Percentiles rank a stretch among this genome's conserved stretches.
phyloP scores from a whole-genome alignment of 257 asterid genomes.

The Ilex aquifolium region DNA sequence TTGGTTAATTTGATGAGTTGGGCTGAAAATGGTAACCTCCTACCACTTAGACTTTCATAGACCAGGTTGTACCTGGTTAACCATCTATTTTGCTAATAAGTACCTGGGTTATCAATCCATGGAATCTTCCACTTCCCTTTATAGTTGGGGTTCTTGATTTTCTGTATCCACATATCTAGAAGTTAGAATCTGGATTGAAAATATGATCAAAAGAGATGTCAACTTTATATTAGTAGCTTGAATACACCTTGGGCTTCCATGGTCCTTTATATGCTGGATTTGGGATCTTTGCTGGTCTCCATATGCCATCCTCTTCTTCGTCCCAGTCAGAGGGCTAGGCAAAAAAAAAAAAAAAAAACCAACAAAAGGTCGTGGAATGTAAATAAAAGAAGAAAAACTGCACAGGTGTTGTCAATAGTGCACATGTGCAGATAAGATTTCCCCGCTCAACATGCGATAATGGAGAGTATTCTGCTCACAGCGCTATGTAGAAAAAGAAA shows the following conservation, averaged over 20 bases:
- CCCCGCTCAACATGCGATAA: too few relatives aligned
- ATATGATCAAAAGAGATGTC: too few relatives aligned
- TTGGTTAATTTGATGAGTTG: too few relatives aligned
- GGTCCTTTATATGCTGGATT: constrained; percentile 27
- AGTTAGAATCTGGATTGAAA: background rate
- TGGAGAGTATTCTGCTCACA: too few relatives aligned
- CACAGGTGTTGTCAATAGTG: too few relatives aligned
- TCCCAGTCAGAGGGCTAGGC: constrained; percentile 25
- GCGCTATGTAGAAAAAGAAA: too few relatives aligned
- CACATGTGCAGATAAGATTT: too few relatives aligned
- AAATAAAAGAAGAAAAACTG: too few relatives aligned
- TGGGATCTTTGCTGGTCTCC: constrained; percentile 23
- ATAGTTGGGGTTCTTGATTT: constrained; percentile 27
- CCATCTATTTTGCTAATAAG: too few relatives aligned
- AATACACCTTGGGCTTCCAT: constrained; percentile 21
- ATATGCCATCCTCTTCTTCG: constrained; percentile 26
- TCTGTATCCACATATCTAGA: constrained; percentile 1
- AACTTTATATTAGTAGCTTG: too few relatives aligned
- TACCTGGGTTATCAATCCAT: constrained; percentile 28
- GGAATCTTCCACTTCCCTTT: constrained; percentile 31
- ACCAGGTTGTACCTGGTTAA: too few relatives aligned
- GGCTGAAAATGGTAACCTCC: background rate
- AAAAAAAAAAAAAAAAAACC: background rate
- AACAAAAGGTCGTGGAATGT: too few relatives aligned
- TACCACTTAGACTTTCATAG: background rate